A percentile compares a stretch with the other conserved stretches of the same genome.
phyloP scores from a whole-genome alignment of 2,329 filamentous ascomycete genomes.

The Fusarium sp. region DNA sequence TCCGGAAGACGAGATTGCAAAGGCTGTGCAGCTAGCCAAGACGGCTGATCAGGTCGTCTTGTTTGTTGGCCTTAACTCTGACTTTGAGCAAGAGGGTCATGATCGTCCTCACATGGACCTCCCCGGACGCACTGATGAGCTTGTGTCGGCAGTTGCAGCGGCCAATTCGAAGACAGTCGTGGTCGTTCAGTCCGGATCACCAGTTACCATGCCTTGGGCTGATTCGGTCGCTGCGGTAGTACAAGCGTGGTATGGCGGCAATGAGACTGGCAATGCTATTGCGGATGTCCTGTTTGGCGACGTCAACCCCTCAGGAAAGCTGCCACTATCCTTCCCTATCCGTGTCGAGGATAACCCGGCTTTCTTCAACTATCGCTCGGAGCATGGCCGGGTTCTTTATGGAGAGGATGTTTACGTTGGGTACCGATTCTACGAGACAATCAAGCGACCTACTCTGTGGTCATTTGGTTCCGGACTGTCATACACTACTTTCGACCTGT shows the following conservation, averaged over 20 bases:
- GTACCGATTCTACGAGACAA: conserved; percentile 83
- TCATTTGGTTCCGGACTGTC: conserved; percentile 71
- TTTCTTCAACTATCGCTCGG: conserved; percentile 78
- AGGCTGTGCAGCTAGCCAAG: conserved; percentile 75
- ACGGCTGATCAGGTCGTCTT: conserved; percentile 81
- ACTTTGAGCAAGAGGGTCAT: conserved; percentile 84
- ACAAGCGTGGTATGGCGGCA: conserved; percentile 89
- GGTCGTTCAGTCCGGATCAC: conserved; percentile 82
- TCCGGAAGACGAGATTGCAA: conserved; percentile 68
- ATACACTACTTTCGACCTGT: conserved; percentile 77
- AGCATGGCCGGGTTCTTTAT: conserved; percentile 79
- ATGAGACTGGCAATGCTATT: conserved; percentile 85
- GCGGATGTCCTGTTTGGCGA: conserved; percentile 83
- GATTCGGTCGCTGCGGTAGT: conserved; percentile 68
- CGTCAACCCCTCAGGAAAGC: conserved; percentile 79
- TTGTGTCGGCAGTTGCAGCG: conserved; percentile 74
- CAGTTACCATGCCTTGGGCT: conserved; percentile 78
- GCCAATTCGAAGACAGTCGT: conserved; percentile 78
- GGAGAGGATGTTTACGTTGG: conserved; percentile 85
- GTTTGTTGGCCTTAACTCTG: conserved; percentile 78
- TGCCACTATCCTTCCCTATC: conserved; percentile 79
- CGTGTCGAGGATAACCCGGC: conserved; percentile 77
- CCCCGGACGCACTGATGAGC: conserved; percentile 76
- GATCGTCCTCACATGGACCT: conserved; percentile 84
- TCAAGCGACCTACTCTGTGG: conserved; percentile 81